These are phyloP conservation scores for Trichocladium uniseriatum DNA, from an alignment of 495 filamentous ascomycete species.

Conservation along the genomic window DNA sequence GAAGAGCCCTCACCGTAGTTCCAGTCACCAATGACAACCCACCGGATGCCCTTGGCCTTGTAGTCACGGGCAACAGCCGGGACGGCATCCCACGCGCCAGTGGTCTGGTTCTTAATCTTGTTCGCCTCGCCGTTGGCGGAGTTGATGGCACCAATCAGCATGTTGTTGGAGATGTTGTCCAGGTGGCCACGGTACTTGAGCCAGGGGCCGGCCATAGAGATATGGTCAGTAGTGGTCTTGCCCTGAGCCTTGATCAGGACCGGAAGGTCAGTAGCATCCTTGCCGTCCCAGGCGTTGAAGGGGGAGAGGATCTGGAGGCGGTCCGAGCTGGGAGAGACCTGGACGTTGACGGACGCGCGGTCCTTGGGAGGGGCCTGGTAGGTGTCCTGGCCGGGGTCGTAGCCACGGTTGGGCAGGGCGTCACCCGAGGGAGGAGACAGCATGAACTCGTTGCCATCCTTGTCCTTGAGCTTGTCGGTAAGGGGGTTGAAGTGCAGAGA, in stretches of 20 bases:
- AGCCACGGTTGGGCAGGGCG: slow-evolving; percentile 72
- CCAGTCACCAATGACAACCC: slow-evolving; percentile 99
- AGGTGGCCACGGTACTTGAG: slow-evolving; percentile 99
- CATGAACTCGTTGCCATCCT: slow-evolving; percentile 94
- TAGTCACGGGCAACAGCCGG: slow-evolving; percentile 95
- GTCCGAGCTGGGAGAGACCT: slow-evolving; percentile 82
- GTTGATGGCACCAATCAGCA: slow-evolving; percentile 98
- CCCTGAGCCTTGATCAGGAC: slow-evolving; percentile 97
- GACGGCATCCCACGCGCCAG: slow-evolving; percentile 73
- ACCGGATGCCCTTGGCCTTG: slow-evolving; percentile 90
- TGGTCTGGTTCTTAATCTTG: slow-evolving; percentile 90
- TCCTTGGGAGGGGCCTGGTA: slow-evolving; percentile 93
- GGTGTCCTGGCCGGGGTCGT: slow-evolving; percentile 88
- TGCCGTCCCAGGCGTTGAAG: slow-evolving; percentile 87
- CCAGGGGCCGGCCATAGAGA: slow-evolving; percentile 99
- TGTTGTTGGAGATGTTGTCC: slow-evolving; percentile 99
- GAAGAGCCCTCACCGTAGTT: slow-evolving; percentile 98
- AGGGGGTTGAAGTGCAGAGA: slow-evolving; percentile 94
- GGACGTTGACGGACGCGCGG: slow-evolving; percentile 60
- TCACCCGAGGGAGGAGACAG: slow-evolving; percentile 71
- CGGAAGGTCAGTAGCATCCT: slow-evolving; percentile 79
- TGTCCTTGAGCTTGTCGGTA: slow-evolving; percentile 87
- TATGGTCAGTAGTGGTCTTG: slow-evolving; percentile 99
- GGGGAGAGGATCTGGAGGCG: slow-evolving; percentile 86
- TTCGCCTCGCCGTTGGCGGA: slow-evolving; percentile 93